Base-by-base conservation (phyloP, 306 rosid genomes). In the Quercus alba region DNA sequence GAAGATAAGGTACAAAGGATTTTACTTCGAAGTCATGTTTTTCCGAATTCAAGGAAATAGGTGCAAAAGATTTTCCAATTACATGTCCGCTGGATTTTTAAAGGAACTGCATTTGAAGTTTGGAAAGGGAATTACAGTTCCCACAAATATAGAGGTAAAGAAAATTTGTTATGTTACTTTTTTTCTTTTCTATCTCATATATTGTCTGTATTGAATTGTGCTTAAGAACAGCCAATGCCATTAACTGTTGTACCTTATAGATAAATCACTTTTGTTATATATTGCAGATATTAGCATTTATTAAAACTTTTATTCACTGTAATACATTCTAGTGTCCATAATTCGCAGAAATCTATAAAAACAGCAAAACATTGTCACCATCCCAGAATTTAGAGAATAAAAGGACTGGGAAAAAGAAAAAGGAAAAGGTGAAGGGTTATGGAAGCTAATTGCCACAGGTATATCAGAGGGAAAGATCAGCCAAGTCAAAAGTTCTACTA, bases 401-500 rank as follows among this genome's bases (percentile, higher is more conserved):
- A 35, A 6, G 3, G 2, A 25, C 52, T 1, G 54, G 54, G 30
- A 9, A 3, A 31, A 33, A 20, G 55, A 51, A 54, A 2, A 19
- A 56, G 1, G 5, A 30, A 46, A 2, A 58, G 23, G 49, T 41
- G 35, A 66, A 14, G 14, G 31, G 25, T n/a, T n/a, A 33, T 35
- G 64, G 54, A 49, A 1, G 54, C 54, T 10, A 12, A 70, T 30
- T 31, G 15, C 72, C 61, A 21, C 11, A 66, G 56, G 19, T 75
- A 18, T n/a, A 72, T 85, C 81, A 95, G 44, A 95, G 87, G 52
- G 91, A 74, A 51, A 95, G 97, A 80, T 93, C 94, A 49, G 98
- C 98, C 58, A 95, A 82, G 81, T 90, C 97, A 83, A 91, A 95
- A 76, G 94, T 81, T 88, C 90, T 93, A 21, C 83, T 19, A n/a